phyloP scores from a whole-genome alignment of 352 stramenopile genomes.

The Globisporangium carolinianum region DNA sequence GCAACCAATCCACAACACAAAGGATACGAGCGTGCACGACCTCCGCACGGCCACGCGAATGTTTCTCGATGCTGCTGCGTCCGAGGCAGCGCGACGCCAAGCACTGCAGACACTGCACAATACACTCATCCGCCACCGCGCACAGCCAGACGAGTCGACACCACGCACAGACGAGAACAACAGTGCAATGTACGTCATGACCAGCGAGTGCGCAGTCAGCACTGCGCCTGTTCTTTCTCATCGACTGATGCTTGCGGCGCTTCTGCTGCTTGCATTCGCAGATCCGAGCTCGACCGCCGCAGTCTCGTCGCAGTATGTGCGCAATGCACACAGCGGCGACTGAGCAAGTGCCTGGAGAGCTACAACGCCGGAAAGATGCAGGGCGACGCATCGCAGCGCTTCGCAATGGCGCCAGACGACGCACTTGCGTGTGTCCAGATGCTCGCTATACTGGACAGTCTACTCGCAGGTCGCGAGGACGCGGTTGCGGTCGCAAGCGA shows the following conservation, averaged over 20 bases:
- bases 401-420: not conserved
- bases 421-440: constrained; percentile 12
- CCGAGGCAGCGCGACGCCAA: constrained; percentile 13
- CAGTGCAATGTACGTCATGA: constrained; percentile 1
- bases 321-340: constrained; percentile 25
- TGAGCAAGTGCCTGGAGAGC: constrained; percentile 26
- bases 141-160: not conserved
- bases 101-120: constrained; percentile 17
- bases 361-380: constrained; percentile 27
- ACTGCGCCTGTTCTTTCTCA: too few relatives aligned
- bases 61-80: constrained; percentile 1
- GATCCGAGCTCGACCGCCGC: constrained; percentile 13
- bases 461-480: constrained; percentile 20
- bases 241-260: too few relatives aligned
- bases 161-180: not conserved
- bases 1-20: not conserved
- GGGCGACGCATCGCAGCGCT: not conserved
- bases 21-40: constrained; percentile 3
- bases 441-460: constrained; percentile 19
- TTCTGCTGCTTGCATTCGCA: not conserved
- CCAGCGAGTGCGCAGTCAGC: too few relatives aligned
- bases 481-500: constrained; percentile 35
- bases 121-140: constrained; percentile 2
- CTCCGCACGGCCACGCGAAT: constrained; percentile 15
- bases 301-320: constrained; percentile 19